Conservation (phyloP, 768 basidiomycete genomes). For the Lactifluus echinatus region DNA sequence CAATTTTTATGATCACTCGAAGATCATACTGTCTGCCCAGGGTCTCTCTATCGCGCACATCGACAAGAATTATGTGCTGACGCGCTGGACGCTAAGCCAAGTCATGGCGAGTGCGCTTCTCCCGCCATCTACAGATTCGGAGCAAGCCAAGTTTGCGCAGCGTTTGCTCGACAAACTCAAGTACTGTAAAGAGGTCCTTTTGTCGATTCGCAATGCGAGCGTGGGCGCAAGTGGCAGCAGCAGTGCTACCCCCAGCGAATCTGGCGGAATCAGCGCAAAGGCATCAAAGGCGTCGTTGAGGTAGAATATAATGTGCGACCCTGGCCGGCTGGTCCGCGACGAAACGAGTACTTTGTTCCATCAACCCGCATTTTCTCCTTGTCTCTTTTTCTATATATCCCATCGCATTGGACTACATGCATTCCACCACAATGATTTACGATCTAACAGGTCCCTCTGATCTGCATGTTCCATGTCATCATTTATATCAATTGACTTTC, state of each 20-base stretch:
- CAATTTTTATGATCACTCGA: slow-evolving; percentile 98
- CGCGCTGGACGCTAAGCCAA: slow-evolving; percentile 62
- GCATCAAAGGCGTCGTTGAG: slow-evolving; percentile 7
- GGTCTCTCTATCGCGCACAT: slow-evolving; percentile 82
- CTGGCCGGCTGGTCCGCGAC: neutral
- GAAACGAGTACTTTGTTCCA: neutral
- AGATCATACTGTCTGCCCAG: slow-evolving; percentile 77
- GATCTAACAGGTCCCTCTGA: slow-evolving; percentile 12
- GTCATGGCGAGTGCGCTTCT: slow-evolving; percentile 52
- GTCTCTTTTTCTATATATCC: neutral
- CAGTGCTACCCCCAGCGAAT: neutral
- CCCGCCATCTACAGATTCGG: slow-evolving; percentile 37
- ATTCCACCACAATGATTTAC: slow-evolving; percentile 11
- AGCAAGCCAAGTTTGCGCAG: slow-evolving; percentile 51
- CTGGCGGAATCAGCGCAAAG: neutral
- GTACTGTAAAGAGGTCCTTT: slow-evolving; percentile 79
- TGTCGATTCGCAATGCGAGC: slow-evolving; percentile 58
- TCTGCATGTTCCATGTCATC: slow-evolving; percentile 14
- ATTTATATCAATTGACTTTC: neutral
- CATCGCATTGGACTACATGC: neutral
- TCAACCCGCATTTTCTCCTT: neutral
- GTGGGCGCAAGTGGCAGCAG: slow-evolving; percentile 20
- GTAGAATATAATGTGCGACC: neutral
- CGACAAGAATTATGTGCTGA: slow-evolving; percentile 77
- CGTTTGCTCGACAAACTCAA: slow-evolving; percentile 71